phyloP scores from a whole-genome alignment of 768 basidiomycete species.

The Podaxis rugospora region DNA sequence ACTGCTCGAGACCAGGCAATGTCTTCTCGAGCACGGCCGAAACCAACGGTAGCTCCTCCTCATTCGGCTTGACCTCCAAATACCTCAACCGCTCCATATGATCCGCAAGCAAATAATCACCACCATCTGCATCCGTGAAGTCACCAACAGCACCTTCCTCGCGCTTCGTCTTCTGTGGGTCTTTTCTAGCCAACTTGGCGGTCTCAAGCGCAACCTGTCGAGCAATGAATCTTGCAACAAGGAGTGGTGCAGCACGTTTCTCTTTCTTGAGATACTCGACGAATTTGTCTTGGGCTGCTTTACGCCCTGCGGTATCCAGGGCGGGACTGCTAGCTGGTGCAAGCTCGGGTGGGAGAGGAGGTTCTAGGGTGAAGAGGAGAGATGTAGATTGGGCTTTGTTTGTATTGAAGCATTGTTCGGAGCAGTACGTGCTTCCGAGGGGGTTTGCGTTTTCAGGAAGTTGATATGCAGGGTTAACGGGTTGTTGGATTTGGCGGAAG shows the following conservation, averaged over 20 bases:
- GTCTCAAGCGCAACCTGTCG: constrained; percentile 67
- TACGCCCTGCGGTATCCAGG: constrained; percentile 38
- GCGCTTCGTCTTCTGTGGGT: neutral
- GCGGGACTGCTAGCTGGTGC: constrained; percentile 21
- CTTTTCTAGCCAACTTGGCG: constrained; percentile 40
- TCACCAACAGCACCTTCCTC: constrained; percentile 25
- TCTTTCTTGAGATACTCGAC: constrained; percentile 50
- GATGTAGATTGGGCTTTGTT: constrained; percentile 58
- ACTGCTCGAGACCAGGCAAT: constrained; percentile 69
- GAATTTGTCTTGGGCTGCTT: constrained; percentile 56
- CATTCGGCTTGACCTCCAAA: constrained; percentile 46
- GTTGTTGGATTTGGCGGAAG: constrained; percentile 51
- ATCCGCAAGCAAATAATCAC: constrained; percentile 64
- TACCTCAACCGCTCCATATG: constrained; percentile 75
- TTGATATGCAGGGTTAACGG: constrained; percentile 22
- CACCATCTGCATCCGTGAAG: constrained; percentile 42
- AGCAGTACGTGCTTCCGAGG: constrained; percentile 66
- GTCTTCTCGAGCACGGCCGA: constrained; percentile 52
- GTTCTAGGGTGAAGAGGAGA: constrained; percentile 67
- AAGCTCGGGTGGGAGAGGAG: constrained; percentile 50
- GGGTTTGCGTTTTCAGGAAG: constrained; percentile 41
- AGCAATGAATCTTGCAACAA: constrained; percentile 70
- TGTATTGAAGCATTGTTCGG: constrained; percentile 55
- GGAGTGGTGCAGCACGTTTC: constrained; percentile 40
- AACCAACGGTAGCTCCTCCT: constrained; percentile 48